Evolutionary conservation across 495 filamentous ascomycete species (phyloP).

Genomic region (Saxophila tyrrhenica): DNA sequence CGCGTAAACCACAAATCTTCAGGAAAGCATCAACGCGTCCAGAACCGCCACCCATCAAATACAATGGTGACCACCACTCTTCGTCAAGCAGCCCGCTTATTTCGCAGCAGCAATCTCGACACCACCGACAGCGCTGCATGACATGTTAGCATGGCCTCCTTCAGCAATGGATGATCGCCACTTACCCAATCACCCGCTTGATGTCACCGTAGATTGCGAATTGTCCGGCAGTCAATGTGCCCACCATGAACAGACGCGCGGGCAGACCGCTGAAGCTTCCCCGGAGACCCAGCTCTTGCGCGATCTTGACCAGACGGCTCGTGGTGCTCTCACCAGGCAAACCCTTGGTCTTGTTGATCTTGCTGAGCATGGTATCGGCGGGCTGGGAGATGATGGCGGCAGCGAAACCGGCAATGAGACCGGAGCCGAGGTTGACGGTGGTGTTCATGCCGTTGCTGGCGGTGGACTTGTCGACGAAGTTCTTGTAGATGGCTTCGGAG

Average conservation of each 20-base stretch:
- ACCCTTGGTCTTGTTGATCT: constrained; percentile 99
- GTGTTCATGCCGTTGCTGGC: constrained; percentile 69
- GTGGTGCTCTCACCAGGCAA: constrained; percentile 88
- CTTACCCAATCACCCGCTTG: constrained; percentile 34
- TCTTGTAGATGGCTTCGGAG: constrained; percentile 61
- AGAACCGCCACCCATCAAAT: no score
- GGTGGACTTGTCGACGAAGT: constrained; percentile 59
- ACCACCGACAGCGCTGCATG: constrained; percentile 57
- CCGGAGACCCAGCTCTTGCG: constrained; percentile 78
- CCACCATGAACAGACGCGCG: constrained; percentile 80
- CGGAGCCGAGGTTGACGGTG: constrained; percentile 81
- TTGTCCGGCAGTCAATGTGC: constrained; percentile 77
- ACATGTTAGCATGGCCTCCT: constrained; percentile 32
- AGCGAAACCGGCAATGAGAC: constrained; percentile 95
- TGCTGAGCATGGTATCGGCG: constrained; percentile 97
- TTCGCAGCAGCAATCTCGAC: constrained; percentile 52
- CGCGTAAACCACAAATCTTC: neutral
- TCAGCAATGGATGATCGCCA: neutral
- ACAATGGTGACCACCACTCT: no score
- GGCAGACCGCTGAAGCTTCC: constrained; percentile 88
- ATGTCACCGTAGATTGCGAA: constrained; percentile 91
- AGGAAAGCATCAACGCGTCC: no score
- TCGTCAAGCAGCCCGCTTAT: no score
- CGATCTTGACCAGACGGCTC: constrained; percentile 89
- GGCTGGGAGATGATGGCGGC: constrained; percentile 94